Percentiles rank a stretch among this genome's conserved stretches.
Conservation (phyloP, 176 grass and related monocot genomes). For the Hordeum vulgare region DNA sequence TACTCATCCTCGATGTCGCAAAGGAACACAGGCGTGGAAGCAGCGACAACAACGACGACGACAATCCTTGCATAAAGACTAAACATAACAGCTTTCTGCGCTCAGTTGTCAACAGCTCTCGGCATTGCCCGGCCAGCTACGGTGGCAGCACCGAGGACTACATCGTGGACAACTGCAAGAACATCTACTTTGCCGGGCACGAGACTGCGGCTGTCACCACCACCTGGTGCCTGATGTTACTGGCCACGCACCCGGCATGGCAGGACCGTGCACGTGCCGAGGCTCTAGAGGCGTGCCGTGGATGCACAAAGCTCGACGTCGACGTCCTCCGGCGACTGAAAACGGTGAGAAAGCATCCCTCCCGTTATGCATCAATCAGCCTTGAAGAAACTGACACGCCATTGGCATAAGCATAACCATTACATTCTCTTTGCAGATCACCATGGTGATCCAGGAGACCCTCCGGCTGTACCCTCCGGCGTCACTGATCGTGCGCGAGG, state of each 20-base stretch:
- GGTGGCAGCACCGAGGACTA: slow-evolving; percentile 19
- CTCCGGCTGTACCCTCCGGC: slow-evolving; percentile 57
- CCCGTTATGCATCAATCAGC: background rate
- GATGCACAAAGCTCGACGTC: background rate
- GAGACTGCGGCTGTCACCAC: slow-evolving; percentile 45
- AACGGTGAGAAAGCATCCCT: slow-evolving; percentile 17
- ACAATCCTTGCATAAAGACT: background rate
- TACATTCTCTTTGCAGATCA: slow-evolving; percentile 30
- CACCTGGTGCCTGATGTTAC: slow-evolving; percentile 75
- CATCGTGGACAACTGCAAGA: slow-evolving; percentile 65
- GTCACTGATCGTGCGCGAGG: slow-evolving; percentile 33
- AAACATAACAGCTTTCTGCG: slow-evolving; percentile 20
- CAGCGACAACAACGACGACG: background rate
- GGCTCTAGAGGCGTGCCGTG: slow-evolving; percentile 25
- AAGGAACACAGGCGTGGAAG: slow-evolving; percentile 24
- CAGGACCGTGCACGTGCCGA: slow-evolving; percentile 46
- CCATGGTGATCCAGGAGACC: slow-evolving; percentile 65
- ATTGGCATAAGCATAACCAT: background rate
- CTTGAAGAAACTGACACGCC: background rate
- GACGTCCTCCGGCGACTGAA: slow-evolving; percentile 47
- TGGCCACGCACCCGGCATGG: slow-evolving; percentile 49
- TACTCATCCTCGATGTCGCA: slow-evolving; percentile 39
- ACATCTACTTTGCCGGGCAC: slow-evolving; percentile 58
- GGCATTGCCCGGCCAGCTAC: background rate
- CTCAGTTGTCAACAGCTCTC: slow-evolving; percentile 42